Conservation (phyloP, 768 basidiomycete genomes). For the Suillus lakei region DNA sequence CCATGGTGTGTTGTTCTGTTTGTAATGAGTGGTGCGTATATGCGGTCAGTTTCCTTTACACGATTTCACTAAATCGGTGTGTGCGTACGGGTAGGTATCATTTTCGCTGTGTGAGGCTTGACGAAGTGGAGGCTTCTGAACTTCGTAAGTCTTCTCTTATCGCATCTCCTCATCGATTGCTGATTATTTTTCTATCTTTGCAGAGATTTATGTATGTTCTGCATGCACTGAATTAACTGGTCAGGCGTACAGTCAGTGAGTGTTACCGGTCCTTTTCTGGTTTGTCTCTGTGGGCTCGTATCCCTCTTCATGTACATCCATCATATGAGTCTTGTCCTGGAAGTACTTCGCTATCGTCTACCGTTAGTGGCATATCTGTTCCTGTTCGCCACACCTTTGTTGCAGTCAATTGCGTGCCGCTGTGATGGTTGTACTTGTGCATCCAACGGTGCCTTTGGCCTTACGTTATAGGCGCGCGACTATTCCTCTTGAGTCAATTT, state of each 20-base stretch:
- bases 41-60: background rate
- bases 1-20: constrained; percentile 77
- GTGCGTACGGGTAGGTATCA: constrained; percentile 67
- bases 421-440: constrained; percentile 24
- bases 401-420: constrained; percentile 37
- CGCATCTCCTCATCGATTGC: constrained; percentile 8
- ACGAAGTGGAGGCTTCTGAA: constrained; percentile 69
- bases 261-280: constrained; percentile 43
- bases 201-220: constrained; percentile 65
- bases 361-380: constrained; percentile 36
- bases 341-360: constrained; percentile 38
- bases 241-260: constrained; percentile 78
- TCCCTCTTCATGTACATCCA: constrained; percentile 40
- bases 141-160: constrained; percentile 62
- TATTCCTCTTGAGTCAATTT: constrained; percentile 40
- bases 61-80: constrained; percentile 6
- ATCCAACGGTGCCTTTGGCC: constrained; percentile 35
- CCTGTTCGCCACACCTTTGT: constrained; percentile 38
- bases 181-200: constrained; percentile 17
- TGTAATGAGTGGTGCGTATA: constrained; percentile 72
- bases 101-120: constrained; percentile 74
- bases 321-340: constrained; percentile 41
- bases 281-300: constrained; percentile 23
- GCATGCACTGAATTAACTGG: constrained; percentile 65
- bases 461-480: constrained; percentile 40